phyloP scores from a whole-genome alignment of 495 filamentous ascomycete species.

The Aspergillus egyptiacus region DNA sequence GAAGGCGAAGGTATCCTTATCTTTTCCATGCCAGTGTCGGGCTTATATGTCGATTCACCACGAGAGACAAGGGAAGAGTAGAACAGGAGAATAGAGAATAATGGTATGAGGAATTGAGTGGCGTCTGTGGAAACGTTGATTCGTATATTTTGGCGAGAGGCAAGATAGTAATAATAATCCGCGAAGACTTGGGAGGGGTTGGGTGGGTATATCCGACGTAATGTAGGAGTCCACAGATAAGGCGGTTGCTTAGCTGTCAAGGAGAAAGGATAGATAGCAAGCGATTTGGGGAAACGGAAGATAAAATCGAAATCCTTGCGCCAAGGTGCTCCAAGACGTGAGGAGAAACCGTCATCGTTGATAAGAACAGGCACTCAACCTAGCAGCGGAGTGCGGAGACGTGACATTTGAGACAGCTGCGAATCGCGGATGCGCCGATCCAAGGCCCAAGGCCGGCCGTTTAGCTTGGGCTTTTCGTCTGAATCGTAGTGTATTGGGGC shows the following conservation, averaged over 20 bases:
- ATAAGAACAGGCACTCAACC: conserved; percentile 24
- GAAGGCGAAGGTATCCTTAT: conserved; percentile 62
- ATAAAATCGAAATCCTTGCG: conserved; percentile 17
- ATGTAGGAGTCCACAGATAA: conserved; percentile 15
- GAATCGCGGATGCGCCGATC: conserved; percentile 21
- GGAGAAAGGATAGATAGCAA: conserved; percentile 16
- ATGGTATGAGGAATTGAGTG: neutral
- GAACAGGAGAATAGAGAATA: neutral
- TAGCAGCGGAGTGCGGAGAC: conserved; percentile 23
- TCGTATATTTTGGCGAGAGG: neutral
- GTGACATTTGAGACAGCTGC: conserved; percentile 21
- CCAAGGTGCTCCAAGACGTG: conserved; percentile 14
- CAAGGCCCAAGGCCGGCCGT: conserved; percentile 6
- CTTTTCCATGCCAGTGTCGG: conserved; percentile 46
- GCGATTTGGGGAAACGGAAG: conserved; percentile 11
- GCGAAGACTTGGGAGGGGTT: neutral
- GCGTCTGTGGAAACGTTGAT: neutral
- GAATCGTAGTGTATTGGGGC: conserved; percentile 11
- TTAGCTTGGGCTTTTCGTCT: conserved; percentile 16
- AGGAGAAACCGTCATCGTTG: conserved; percentile 24
- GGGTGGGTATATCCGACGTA: neutral
- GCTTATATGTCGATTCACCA: conserved; percentile 3
- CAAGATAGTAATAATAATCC: conserved; percentile 5
- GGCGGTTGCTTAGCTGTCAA: conserved; percentile 7
- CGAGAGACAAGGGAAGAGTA: neutral